Conservation (phyloP, 2,329 filamentous ascomycete species). For the Verticillium longisporum region DNA sequence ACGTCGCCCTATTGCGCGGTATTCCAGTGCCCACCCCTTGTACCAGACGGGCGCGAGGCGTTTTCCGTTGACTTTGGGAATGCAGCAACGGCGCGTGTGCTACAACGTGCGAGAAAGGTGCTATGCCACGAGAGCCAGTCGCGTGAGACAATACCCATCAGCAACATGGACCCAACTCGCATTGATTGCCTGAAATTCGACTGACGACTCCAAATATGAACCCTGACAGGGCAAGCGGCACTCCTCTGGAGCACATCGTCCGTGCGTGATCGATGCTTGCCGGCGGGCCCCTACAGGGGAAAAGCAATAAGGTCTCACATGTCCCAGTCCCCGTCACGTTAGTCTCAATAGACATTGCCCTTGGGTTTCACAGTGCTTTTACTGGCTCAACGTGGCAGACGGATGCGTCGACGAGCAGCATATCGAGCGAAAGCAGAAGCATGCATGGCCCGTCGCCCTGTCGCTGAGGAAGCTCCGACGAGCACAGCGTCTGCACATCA, state of each 20-base stretch:
- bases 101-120: neutral
- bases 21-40: neutral
- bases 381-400: conserved; percentile 1
- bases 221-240: neutral
- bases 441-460: neutral
- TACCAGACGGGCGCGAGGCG: neutral
- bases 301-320: conserved; percentile 1
- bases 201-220: neutral
- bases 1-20: neutral
- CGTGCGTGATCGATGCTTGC: neutral
- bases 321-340: neutral
- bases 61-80: neutral
- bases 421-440: neutral
- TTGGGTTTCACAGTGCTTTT: neutral
- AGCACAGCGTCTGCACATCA: neutral
- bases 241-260: neutral
- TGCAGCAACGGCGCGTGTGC: neutral
- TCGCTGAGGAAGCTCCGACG: neutral
- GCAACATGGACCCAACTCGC: neutral
- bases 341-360: neutral
- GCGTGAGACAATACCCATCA: neutral
- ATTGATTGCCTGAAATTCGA: neutral
- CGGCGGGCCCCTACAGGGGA: neutral
- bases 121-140: neutral
- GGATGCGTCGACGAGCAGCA: neutral